Evolutionary conservation across 192 early-diverging fungal species (phyloP), one percentile per base, ranked within the genome.

Genomic region (Jimgerdemannia flammicorona): DNA sequence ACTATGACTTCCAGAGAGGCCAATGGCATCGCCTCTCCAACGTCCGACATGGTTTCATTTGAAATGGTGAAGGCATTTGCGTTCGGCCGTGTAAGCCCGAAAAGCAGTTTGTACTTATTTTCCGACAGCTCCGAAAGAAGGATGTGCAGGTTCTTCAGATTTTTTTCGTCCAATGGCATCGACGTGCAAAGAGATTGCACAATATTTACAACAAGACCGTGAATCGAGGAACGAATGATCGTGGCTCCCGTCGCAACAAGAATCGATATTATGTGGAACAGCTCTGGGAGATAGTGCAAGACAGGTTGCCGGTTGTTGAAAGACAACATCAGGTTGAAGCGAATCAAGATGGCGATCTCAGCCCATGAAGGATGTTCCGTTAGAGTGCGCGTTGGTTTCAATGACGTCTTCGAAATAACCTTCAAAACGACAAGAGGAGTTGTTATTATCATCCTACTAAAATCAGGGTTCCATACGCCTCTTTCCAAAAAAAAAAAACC

Each of bases 141-240:
- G 8, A 85, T 69, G 59, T 87, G 79, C 39, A 95, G 75, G 68
- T 86, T 87, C n/a, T 83, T 79, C 18, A 87, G 72, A 49, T 87
- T 89, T 40, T 76, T 82, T 70, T 88, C 87, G 40, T 85, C 84
- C 40, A 92, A 74, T 18, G 86, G 83, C 40, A 90, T 87, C 1
- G 89, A 73, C 2, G 92, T 93, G 17, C 85, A 90, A 65, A 98
- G 76, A 3, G 92, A 90, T 78, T 98, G 97, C 14, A 99, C 90
- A 43, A 96, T 86, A 72, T 99, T 97, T 73, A 97, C 90, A 3
- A 96, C 93, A 54, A 97, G 89, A n/a, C 95, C 96, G 76, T 99
- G 96, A 10, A 98, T 89, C n/a, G 95, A 92, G 0, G 92, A 86
- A 4, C 96, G 90, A 69, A 98, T 93, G 40, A 95, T 74, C 4